Evolutionary conservation across 352 stramenopile genomes (phyloP), one percentile per base, ranked within the genome.

Genomic region (Chrysophaeum taylorii): DNA sequence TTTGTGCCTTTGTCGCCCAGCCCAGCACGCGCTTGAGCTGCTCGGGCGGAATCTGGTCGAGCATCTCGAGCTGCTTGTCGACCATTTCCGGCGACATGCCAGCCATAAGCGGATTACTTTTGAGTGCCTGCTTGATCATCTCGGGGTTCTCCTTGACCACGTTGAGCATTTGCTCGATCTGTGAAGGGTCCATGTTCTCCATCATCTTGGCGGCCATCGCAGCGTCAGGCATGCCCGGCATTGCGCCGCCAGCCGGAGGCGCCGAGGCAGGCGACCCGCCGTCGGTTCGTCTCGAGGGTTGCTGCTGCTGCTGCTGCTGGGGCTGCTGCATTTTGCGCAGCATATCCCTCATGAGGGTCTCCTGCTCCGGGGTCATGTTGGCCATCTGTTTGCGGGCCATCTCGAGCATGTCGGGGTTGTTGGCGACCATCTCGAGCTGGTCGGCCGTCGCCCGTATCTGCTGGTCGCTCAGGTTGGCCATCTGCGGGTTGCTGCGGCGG

Each of bases 321-420:
- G n/a, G 18, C 27, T 7, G 5, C 4, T 25, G 39, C 25, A 38
- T 38, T 2, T 63, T 37, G 9, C 4, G 33, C 31, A 74, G 57
- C 63, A 76, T 78, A 18, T 75, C 63, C 38, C 71, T 73, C 73
- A 82, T 77, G 4, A 60, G 43, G 35, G 80, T 70, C 41, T 81
- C 73, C 66, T 80, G 57, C 29, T 82, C 70, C 0, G 73, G 74
- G 29, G 60, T 72, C 70, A 82, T 75, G 63, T 75, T 75, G 70
- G 80, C 79, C 75, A 85, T 78, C 61, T 85, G 80, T 29, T 84
- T 70, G 37, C 70, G 69, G 7, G 75, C 79, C 81, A 84, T 78
- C 70, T 82, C 81, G 53, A 86, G 75, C 76, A 86, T 79, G 7
- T 70, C 69, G 33, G 81, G 81, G 76, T 84, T 78, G 27, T 62